phyloP scores from a whole-genome alignment of 2,329 filamentous ascomycete species.

The Alternaria dauci region DNA sequence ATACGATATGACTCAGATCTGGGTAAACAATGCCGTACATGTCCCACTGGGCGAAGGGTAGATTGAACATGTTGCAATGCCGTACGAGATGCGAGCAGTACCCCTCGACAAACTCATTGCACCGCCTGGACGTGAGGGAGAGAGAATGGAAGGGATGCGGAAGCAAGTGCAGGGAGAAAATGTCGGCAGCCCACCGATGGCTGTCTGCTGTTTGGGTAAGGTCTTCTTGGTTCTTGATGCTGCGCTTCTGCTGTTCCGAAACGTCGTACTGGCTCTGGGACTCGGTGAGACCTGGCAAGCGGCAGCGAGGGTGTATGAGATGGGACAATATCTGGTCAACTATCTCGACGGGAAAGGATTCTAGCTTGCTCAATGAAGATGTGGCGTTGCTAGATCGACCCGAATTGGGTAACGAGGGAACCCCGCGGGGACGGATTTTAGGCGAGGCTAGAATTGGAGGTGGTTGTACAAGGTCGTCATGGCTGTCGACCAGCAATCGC shows the following conservation, averaged over 20 bases:
- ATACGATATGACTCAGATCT: constrained; percentile 38
- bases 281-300: constrained; percentile 42
- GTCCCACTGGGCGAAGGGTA: constrained; percentile 37
- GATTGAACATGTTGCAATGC: constrained; percentile 41
- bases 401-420: background rate
- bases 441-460: constrained; percentile 7
- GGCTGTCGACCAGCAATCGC: background rate
- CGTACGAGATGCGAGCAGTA: constrained; percentile 40
- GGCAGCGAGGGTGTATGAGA: constrained; percentile 39
- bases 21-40: constrained; percentile 36
- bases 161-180: constrained; percentile 35
- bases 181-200: constrained; percentile 37
- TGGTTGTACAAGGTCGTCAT: constrained; percentile 11
- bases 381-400: background rate
- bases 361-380: constrained; percentile 26
- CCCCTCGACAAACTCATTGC: constrained; percentile 32
- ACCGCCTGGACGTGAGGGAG: constrained; percentile 34
- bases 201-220: constrained; percentile 32
- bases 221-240: constrained; percentile 33
- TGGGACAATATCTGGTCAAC: constrained; percentile 39
- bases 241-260: constrained; percentile 22
- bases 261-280: constrained; percentile 35
- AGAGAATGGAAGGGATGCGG: constrained; percentile 42
- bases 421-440: background rate
- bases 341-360: constrained; percentile 40